Evolutionary conservation across 371 early-diverging fungal genomes (phyloP), one percentile per base, ranked within the genome.

Genomic region (Mortierella sp.): DNA sequence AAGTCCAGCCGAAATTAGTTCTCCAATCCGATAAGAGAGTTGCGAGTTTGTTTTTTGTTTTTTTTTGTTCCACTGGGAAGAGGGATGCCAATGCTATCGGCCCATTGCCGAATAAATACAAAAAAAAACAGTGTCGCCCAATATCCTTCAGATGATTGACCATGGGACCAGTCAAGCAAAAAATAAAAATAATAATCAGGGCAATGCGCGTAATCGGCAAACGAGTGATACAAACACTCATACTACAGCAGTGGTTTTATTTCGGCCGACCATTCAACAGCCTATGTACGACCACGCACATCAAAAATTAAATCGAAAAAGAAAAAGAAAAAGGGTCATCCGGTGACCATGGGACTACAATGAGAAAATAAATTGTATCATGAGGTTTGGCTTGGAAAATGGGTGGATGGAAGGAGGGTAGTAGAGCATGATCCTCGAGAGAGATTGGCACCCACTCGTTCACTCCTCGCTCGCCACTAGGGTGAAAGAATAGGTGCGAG

Each of bases 221-320:
- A 34, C 45, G 16, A 67, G 34, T 31, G 34, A 47, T n/a, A 64
- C 19, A 64, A 48, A 47, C 10, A 66, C 5, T 13, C 29, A 58
- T 14, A 4, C 14, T 31, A 13, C 9, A 34, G 50, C 16, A 39
- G 19, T 45, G 11, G 58, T 39, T 13, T 9, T 65, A 7, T 11
- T 13, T 40, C 4, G 40, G 16, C 24, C 40, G 52, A 66, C 66
- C 73, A 66, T 47, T 67, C 61, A 70, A 79, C 58, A 50, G 79
- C 52, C 66, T 39, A 61, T 73, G 79, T 73, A 66, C 73, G 43
- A 74, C 75, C 75, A 74, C 69, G 75, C 70, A 10, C n/a, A 29
- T 16, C 22, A 6, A 47, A 55, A 55, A 55, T 11, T 10, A 68
- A 63, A 31, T 37, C n/a, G 4, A 48, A 65, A 72, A 41, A 48